phyloP scores from a whole-genome alignment of 2,329 filamentous ascomycete species.

The Claviceps arundinis region DNA sequence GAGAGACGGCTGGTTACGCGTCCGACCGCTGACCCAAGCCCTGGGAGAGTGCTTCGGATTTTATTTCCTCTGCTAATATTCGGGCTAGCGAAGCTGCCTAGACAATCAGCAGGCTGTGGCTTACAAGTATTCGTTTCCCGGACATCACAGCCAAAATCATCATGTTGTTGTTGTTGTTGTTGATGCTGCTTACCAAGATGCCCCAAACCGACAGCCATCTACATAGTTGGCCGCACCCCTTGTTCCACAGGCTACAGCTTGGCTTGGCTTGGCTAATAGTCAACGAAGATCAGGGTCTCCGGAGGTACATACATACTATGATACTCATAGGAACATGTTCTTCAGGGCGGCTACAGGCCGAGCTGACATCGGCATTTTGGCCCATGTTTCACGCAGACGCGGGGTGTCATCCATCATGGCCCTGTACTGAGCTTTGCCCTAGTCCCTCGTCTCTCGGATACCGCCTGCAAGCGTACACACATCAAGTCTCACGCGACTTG shows the following conservation, averaged over 20 bases:
- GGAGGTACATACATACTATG: not conserved
- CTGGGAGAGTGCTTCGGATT: not conserved
- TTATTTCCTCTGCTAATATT: not conserved
- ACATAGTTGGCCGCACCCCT: not conserved
- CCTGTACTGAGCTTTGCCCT: not conserved
- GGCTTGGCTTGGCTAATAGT: not conserved
- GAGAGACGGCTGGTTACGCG: not conserved
- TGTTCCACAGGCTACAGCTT: not conserved
- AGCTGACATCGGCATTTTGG: not conserved
- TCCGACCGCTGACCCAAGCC: not conserved
- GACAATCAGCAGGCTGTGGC: not conserved
- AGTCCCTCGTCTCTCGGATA: not conserved
- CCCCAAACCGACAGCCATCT: not conserved
- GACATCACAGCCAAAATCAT: not conserved
- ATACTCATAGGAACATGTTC: not conserved
- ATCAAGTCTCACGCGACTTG: not conserved
- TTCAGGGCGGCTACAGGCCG: not conserved
- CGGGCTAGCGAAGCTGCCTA: not conserved
- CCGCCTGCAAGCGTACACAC: not conserved
- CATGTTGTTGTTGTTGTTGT: not conserved
- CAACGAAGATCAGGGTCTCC: not conserved
- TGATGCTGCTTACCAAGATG: not conserved
- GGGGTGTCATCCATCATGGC: not conserved
- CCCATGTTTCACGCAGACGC: not conserved
- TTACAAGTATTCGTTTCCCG: not conserved